Evolutionary conservation across 352 stramenopile species (phyloP).

Genomic region (Pythium monospermum): DNA sequence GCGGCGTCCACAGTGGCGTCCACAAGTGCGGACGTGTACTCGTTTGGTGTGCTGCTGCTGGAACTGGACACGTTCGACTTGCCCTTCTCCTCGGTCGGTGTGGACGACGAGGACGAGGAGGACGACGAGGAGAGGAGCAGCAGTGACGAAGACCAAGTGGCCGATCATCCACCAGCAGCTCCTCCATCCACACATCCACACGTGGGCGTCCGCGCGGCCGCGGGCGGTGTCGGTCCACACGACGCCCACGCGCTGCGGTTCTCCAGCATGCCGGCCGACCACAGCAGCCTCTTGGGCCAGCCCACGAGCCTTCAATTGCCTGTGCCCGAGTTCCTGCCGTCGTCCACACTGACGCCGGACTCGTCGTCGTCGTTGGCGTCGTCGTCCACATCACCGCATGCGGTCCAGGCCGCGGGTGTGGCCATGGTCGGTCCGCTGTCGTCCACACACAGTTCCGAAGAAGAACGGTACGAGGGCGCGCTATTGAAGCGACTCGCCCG

Average conservation of each 20-base stretch:
- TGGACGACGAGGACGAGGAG: background rate
- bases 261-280: conserved; percentile 8
- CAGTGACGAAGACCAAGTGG: conserved; percentile 5
- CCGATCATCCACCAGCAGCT: no score
- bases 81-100: conserved; percentile 9
- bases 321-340: no score
- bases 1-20: background rate
- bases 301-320: background rate
- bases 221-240: background rate
- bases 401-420: background rate
- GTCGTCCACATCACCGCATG: background rate
- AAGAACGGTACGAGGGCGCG: conserved; percentile 9
- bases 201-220: background rate
- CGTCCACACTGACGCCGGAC: no score
- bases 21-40: conserved; percentile 5
- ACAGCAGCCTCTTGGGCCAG: conserved; percentile 12
- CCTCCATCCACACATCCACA: no score
- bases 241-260: conserved; percentile 4
- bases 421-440: no score
- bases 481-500: conserved; percentile 9
- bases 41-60: conserved; percentile 15
- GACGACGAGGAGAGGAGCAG: background rate
- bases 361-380: background rate
- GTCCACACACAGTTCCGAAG: background rate
- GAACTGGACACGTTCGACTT: conserved; percentile 18